Evolutionary conservation across 1,284 basidiomycete species (phyloP), one percentile per base, ranked within the genome.

Genomic region (Ceratobasidium theobromae): DNA sequence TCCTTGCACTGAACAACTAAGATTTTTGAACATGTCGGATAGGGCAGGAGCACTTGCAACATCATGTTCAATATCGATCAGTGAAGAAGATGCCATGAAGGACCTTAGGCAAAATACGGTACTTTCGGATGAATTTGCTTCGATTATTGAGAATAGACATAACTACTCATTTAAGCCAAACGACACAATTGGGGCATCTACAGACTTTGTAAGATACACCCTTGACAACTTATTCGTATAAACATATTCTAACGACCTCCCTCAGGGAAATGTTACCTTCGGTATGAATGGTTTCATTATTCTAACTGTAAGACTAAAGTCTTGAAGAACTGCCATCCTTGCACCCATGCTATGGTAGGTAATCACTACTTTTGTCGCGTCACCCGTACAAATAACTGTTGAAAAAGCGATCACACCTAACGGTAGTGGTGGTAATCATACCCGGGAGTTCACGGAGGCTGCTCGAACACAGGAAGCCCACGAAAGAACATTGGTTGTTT

Each of bases 31-130:
- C 14, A 5, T 9, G 41, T 58, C 18, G 53, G 8, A 67, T 70
- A 89, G 87, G 70, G 90, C 87, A 14, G 91, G 86, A 1, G 84
- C 84, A 4, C 76, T 84, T 28, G 87, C 89, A 1, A 90, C 89
- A 2, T 84, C 82, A 1, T 92, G 90, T 74, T 79, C 76, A 53
- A 77, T 86, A 60, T 79, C 84, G 51, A 74, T 87, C 58, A 76
- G 78, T 3, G 69, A 73, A 18, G 74, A 74, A 30, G 68, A 68
- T 12, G 71, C 80, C 23, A 83, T 82, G 70, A 79, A 79, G 69
- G 86, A 91, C 48, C 74, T 91, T 41, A 79, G 80, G 51, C 86
- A 89, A 74, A 89, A 89, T 69, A 71, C 75, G 51, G 79, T 68
- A 21, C 21, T 55, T 75, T 75, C 72, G 9, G 73, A 74, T 27